Evolutionary conservation across 1,284 basidiomycete species (phyloP), one percentile per base, ranked within the genome.

Genomic region (Heterobasidion parviporum): DNA sequence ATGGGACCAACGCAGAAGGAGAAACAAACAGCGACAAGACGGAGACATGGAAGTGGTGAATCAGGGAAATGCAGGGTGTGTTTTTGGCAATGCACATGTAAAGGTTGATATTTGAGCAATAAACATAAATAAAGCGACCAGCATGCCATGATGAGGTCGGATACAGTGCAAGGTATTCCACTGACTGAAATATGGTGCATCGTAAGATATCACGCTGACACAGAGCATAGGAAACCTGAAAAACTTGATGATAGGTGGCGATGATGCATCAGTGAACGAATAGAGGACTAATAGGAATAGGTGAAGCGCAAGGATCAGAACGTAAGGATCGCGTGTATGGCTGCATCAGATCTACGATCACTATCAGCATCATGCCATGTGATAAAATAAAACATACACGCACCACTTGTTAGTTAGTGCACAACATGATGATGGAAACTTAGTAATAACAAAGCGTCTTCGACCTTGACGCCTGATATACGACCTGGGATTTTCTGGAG

Each of bases 341-440:
- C 26, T 26, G 26, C 38, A n/a, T 41, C 38, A 41, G 38, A 10
- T 41, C n/a, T 10, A n/a, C 38, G 38, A 10, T 10, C 10, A n/a
- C 12, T 10, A 8, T 41, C 10, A 41, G 38, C n/a, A n/a, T 41
- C 12, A 4, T 41, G 8, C 26, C 38, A 41, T n/a, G 38, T 41
- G 38, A 41, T 41, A 41, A 41, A 41, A 1, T 4, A n/a, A 41
- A 41, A 41, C 12, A 41, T 12, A n/a, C 38, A 12, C 38, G n/a
- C n/a, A 48, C 12, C 41, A 14, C 41, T 16, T 14, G 41, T 14
- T 44, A 45, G 64, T 74, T 73, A 82, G 59, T 79, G 81, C 63
- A 80, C 77, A 61, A 76, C 73, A 61, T 83, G 81, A 51, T 82
- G 79, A 63, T 85, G 82, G 71, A 88, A 88, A 66, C 82, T 82